Percentiles rank a stretch among this genome's conserved stretches.
These are phyloP conservation scores for Isoetes engelmannii DNA, from an alignment of 83 land plant genomes.

Conservation along the genomic window DNA sequence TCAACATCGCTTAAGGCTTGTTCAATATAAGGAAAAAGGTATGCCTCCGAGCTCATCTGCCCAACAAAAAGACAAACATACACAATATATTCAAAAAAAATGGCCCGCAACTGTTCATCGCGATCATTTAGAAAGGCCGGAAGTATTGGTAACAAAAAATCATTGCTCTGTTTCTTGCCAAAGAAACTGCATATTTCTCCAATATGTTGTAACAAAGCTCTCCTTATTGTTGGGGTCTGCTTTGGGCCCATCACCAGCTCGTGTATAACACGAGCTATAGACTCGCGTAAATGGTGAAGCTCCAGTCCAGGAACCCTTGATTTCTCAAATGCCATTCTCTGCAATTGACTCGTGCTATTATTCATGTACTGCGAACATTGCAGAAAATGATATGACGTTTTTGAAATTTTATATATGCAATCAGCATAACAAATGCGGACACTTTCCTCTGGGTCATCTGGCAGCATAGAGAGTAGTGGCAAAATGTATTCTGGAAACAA, in stretches of 20 bases:
- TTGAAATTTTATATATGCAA: constrained; percentile 77
- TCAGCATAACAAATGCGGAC: constrained; percentile 94
- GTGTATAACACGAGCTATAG: constrained; percentile 83
- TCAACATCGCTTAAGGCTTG: constrained; percentile 75
- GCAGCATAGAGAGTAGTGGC: constrained; percentile 94
- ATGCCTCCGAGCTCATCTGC: constrained; percentile 89
- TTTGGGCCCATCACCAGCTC: constrained; percentile 97
- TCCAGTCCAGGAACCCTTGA: constrained; percentile 22
- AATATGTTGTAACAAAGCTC: constrained; percentile 81
- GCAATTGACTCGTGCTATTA: constrained; percentile 10
- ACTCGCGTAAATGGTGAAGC: constrained; percentile 69
- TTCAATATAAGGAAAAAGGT: constrained; percentile 90
- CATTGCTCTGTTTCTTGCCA: constrained; percentile 86
- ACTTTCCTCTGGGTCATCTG: constrained; percentile 99
- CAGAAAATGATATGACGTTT: constrained; percentile 72
- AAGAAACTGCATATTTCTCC: constrained; percentile 76
- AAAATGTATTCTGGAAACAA: constrained; percentile 96
- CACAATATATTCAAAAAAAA: constrained; percentile 79
- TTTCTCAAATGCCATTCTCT: not conserved
- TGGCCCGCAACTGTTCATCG: constrained; percentile 84
- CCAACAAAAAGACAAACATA: constrained; percentile 96
- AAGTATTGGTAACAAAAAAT: constrained; percentile 83
- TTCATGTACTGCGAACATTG: constrained; percentile 49
- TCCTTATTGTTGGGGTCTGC: constrained; percentile 89
- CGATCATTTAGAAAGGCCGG: constrained; percentile 98